Evolutionary conservation across 176 grass and related monocot genomes (phyloP), one percentile per base, ranked within the genome.

Genomic region (Musa troglodytarum): DNA sequence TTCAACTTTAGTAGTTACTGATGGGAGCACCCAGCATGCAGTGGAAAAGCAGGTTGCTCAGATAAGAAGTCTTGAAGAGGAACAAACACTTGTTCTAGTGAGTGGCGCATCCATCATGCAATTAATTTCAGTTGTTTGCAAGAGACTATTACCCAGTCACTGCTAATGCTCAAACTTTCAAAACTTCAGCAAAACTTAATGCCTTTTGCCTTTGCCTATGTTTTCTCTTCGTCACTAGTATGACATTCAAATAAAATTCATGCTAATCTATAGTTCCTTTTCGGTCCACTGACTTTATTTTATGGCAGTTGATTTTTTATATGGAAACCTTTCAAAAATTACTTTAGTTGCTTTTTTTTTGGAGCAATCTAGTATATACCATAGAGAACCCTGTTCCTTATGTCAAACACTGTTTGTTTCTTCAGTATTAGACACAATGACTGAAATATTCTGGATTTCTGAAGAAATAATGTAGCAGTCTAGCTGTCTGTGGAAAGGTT

Each of bases 1-100:
- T 74, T 97, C 90, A 53, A 97, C 93, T 21, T 63, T 97, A 29
- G 88, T 97, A 85, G 83, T 93, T 88, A 88, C 90, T 28, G 79
- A 93, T 69, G 87, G 85, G 80, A 97, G 79, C 62, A 97, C 79
- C 52, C 81, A 71, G 65, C 76, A 75, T 53, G 83, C 62, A 23
- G 82, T 89, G 80, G 82, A 97, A 67, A 78, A 90, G 68, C 86
- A 87, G 82, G 83, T 97, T 87, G 61, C 85, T 85, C 66, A 81
- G 55, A 76, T 93, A 74, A 85, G 73, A 81, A 80, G 83, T 26
- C 87, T 93, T 78, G 43, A 88, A 77, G 85, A 90, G 93, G 93
- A 93, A 93, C 57, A 54, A 22, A 29, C 63, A 28, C 65, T 74
- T 71, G 64, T 70, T 68, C 11, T 20, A 52, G 13, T 26, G 25